Conservation (phyloP, 2,329 filamentous ascomycete genomes). For the Pestalotiopsis sp. region DNA sequence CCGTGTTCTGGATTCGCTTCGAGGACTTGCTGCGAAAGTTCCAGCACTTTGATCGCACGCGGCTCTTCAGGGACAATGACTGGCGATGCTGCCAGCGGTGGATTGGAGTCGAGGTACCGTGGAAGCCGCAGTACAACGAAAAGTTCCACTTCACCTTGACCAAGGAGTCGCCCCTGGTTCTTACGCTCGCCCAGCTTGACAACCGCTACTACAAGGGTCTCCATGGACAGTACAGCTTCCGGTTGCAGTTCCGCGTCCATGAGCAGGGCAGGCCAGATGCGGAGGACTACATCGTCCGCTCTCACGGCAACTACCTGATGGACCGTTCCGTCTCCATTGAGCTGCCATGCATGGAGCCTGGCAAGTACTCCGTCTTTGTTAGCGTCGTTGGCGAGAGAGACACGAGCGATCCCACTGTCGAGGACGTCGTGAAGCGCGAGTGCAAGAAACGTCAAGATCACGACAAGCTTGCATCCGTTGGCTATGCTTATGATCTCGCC, state of each 20-base stretch:
- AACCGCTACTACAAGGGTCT: slow-evolving; percentile 64
- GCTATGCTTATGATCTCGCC: slow-evolving; percentile 61
- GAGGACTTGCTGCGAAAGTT: slow-evolving; percentile 66
- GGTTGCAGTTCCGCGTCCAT: slow-evolving; percentile 55
- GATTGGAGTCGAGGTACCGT: slow-evolving; percentile 65
- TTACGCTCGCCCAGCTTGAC: slow-evolving; percentile 66
- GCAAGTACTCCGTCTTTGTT: slow-evolving; percentile 60
- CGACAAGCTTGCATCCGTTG: slow-evolving; percentile 62
- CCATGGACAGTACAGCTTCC: slow-evolving; percentile 59
- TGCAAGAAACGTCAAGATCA: slow-evolving; percentile 52
- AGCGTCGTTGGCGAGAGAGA: slow-evolving; percentile 56
- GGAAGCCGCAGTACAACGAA: slow-evolving; percentile 64
- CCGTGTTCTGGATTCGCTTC: slow-evolving; percentile 67
- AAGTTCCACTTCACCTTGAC: slow-evolving; percentile 62
- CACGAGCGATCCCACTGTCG: slow-evolving; percentile 46
- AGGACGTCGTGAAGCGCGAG: slow-evolving; percentile 59
- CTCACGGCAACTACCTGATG: slow-evolving; percentile 62
- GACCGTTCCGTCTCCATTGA: slow-evolving; percentile 61
- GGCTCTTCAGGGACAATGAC: slow-evolving; percentile 60
- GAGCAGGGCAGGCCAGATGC: slow-evolving; percentile 50
- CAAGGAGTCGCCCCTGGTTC: slow-evolving; percentile 58
- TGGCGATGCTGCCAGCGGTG: slow-evolving; percentile 64
- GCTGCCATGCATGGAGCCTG: slow-evolving; percentile 56
- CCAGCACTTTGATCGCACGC: slow-evolving; percentile 62
- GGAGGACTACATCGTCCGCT: slow-evolving; percentile 63